These are phyloP conservation scores for Apiotrichum laibachii DNA, from an alignment of 1,284 basidiomycete genomes.

Conservation along the genomic window DNA sequence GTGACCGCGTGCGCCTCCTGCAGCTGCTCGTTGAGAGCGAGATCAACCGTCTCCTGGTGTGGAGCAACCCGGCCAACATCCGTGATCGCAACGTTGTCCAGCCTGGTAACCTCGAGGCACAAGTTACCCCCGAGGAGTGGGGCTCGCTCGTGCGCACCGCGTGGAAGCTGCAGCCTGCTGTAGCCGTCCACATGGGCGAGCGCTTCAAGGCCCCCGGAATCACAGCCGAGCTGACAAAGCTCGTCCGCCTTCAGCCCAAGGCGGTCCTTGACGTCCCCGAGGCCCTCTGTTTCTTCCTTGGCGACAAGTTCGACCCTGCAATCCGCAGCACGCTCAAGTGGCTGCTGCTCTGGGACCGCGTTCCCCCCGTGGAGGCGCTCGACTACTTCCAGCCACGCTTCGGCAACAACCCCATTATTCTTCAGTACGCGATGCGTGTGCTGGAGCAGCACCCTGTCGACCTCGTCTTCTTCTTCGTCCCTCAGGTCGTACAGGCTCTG, in stretches of 20 bases:
- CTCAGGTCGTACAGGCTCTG: conserved; percentile 95
- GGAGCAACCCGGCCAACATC: conserved; percentile 85
- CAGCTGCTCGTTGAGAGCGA: conserved; percentile 87
- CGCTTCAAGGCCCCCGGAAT: conserved; percentile 71
- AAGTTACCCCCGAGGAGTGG: conserved; percentile 58
- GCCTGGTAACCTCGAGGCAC: neutral
- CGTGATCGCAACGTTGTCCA: conserved; percentile 52
- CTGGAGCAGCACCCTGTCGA: conserved; percentile 93
- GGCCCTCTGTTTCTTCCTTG: conserved; percentile 74
- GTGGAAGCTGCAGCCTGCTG: conserved; percentile 79
- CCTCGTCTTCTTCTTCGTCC: conserved; percentile 98
- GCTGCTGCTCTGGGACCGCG: conserved; percentile 81
- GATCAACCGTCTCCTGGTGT: conserved; percentile 77
- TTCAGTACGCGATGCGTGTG: conserved; percentile 96
- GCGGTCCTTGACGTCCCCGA: conserved; percentile 73
- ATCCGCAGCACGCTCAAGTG: conserved; percentile 56
- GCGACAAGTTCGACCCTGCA: conserved; percentile 61
- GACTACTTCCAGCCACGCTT: conserved; percentile 83
- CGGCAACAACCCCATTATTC: conserved; percentile 75
- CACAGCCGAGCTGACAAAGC: conserved; percentile 66
- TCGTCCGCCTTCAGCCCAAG: conserved; percentile 71
- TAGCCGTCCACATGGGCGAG: conserved; percentile 79
- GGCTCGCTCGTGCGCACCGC: conserved; percentile 64
- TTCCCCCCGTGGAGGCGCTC: conserved; percentile 81
- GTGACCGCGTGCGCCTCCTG: conserved; percentile 67